A percentile compares a stretch with the other conserved stretches of the same genome.
Conservation (phyloP, 1,284 basidiomycete genomes). For the Caloboletus inedulis region DNA sequence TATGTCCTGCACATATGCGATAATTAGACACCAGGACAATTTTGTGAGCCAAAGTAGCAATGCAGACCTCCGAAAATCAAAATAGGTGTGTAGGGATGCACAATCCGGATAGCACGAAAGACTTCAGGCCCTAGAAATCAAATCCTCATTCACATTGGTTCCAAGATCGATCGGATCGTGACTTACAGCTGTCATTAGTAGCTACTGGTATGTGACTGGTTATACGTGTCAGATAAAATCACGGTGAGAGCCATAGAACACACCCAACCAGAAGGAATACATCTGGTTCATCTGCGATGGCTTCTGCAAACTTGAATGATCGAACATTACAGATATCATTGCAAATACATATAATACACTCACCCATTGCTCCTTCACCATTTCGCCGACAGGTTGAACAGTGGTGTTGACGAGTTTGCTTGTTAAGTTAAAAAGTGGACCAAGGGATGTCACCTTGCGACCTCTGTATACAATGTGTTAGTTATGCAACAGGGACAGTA, state of each 20-base stretch:
- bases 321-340: background rate
- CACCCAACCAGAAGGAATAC: conserved; percentile 73
- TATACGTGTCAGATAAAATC: background rate
- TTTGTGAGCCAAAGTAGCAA: background rate
- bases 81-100: conserved; percentile 73
- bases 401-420: conserved; percentile 61
- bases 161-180: background rate
- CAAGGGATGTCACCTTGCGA: conserved; percentile 72
- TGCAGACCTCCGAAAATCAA: conserved; percentile 67
- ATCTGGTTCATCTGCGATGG: conserved; percentile 77
- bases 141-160: background rate
- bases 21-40: background rate
- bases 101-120: conserved; percentile 67
- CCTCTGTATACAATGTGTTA: conserved; percentile 43
- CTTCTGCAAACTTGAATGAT: conserved; percentile 62
- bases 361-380: conserved; percentile 77
- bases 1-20: conserved; percentile 48
- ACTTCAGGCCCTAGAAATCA: conserved; percentile 56
- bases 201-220: conserved; percentile 68
- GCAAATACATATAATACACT: conserved; percentile 6
- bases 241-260: conserved; percentile 16
- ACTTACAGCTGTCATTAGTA: conserved; percentile 54
- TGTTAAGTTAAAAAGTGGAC: conserved; percentile 70
- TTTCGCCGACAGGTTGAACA: conserved; percentile 67
- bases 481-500: background rate